Conservation (phyloP, 2,329 filamentous ascomycete species). For the Ophiocordyceps camponoti-floridani region DNA sequence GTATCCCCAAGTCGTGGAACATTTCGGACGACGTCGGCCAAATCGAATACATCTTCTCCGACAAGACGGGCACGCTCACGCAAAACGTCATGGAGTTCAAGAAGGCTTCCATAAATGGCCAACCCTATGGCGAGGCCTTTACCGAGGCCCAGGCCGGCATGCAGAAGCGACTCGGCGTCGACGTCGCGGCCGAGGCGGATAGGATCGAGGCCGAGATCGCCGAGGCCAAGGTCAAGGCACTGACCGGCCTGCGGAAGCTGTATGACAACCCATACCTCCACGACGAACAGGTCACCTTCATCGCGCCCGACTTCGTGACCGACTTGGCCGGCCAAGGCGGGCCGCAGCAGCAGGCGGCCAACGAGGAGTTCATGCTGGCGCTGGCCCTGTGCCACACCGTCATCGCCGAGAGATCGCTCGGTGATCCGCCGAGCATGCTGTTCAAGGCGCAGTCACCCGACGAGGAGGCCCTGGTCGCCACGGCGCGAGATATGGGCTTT, state of each 20-base stretch:
- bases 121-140: slow-evolving; percentile 91
- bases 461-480: slow-evolving; percentile 84
- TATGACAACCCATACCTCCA: slow-evolving; percentile 83
- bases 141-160: slow-evolving; percentile 94
- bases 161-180: slow-evolving; percentile 76
- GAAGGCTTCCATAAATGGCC: slow-evolving; percentile 91
- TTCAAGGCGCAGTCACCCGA: slow-evolving; percentile 98
- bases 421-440: slow-evolving; percentile 77
- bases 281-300: slow-evolving; percentile 79
- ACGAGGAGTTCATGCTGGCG: slow-evolving; percentile 83
- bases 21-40: slow-evolving; percentile 96
- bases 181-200: slow-evolving; percentile 65
- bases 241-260: slow-evolving; percentile 54
- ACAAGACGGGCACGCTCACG: slow-evolving; percentile 91
- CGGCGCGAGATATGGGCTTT: slow-evolving; percentile 88
- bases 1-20: slow-evolving; percentile 96
- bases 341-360: slow-evolving; percentile 56
- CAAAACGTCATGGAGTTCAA: slow-evolving; percentile 99
- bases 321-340: slow-evolving; percentile 69
- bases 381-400: slow-evolving; percentile 94
- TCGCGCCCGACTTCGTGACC: slow-evolving; percentile 74
- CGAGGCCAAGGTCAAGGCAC: slow-evolving; percentile 52
- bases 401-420: slow-evolving; percentile 74
- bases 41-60: slow-evolving; percentile 98
- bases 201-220: slow-evolving; percentile 63